Conservation (phyloP, 108 stramenopile genomes). For the Aurantiochytrium sp. region DNA sequence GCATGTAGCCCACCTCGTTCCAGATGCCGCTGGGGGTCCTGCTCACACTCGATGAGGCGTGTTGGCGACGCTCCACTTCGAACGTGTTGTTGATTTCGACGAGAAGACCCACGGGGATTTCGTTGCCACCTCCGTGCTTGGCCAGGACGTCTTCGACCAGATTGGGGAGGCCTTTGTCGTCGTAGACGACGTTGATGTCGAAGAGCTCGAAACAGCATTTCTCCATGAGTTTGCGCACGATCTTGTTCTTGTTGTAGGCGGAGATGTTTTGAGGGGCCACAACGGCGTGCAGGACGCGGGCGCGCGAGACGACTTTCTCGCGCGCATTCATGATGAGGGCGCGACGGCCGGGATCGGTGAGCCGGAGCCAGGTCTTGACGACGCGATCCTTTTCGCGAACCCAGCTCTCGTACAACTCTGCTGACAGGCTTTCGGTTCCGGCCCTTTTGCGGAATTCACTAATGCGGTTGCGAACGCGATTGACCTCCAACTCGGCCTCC, state of each 20-base stretch:
- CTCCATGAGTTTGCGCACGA: slow-evolving; percentile 12
- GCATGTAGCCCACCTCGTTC: neutral
- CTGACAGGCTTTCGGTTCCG: neutral
- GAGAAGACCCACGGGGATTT: neutral
- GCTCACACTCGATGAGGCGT: neutral
- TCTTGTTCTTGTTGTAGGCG: neutral
- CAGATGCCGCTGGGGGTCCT: neutral
- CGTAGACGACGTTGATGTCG: slow-evolving; percentile 3
- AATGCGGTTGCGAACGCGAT: neutral
- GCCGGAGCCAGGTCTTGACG: neutral
- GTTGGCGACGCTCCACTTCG: neutral
- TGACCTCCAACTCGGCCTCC: neutral
- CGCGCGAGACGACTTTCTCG: neutral
- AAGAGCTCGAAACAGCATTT: neutral
- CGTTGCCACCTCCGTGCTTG: neutral
- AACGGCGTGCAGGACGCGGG: neutral
- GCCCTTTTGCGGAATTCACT: neutral
- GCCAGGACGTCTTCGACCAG: neutral
- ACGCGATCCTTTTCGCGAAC: neutral
- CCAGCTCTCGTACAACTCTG: slow-evolving; percentile 1
- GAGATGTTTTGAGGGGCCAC: neutral
- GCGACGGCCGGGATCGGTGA: neutral
- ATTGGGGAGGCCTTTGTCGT: neutral
- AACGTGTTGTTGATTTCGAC: neutral
- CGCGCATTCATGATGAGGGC: neutral